These are phyloP conservation scores for Trapa bicornis DNA, from an alignment of 345 rosid genomes.

Conservation along the genomic window DNA sequence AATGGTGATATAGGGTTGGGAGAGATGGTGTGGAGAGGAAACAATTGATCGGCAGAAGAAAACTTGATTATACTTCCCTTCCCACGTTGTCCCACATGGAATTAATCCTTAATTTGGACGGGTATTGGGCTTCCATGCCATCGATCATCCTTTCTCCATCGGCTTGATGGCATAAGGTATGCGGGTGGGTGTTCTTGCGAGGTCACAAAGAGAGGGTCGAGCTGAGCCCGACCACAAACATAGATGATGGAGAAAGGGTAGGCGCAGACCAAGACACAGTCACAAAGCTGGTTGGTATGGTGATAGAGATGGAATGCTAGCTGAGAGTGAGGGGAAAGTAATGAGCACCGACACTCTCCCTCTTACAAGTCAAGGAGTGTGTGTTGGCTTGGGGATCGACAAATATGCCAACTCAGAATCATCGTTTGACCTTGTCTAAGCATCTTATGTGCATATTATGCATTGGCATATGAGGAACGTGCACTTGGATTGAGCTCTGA, in stretches of 20 bases:
- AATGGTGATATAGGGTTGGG: too few species aligned
- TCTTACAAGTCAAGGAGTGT: background rate
- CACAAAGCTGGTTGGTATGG: too few species aligned
- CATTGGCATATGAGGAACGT: too few species aligned
- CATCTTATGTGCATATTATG: too few species aligned
- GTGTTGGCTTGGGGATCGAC: background rate
- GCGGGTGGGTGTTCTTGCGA: too few species aligned
- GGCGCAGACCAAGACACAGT: too few species aligned
- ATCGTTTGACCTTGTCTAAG: too few species aligned
- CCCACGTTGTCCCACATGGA: background rate
- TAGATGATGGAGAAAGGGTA: too few species aligned
- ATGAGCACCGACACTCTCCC: background rate
- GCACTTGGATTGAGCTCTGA: too few species aligned
- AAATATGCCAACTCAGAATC: background rate
- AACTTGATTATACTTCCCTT: background rate
- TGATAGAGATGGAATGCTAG: background rate
- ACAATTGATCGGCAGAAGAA: background rate
- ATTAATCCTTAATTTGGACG: background rate
- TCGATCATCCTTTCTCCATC: background rate
- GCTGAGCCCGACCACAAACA: too few species aligned
- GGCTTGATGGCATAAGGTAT: too few species aligned
- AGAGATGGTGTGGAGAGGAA: background rate
- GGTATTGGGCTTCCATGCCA: background rate
- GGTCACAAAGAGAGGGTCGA: too few species aligned
- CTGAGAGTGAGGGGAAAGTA: background rate